Evolutionary conservation across 179 eudicot genomes (phyloP), one percentile per base, ranked within the genome.

Genomic region (Gypsophila paniculata): DNA sequence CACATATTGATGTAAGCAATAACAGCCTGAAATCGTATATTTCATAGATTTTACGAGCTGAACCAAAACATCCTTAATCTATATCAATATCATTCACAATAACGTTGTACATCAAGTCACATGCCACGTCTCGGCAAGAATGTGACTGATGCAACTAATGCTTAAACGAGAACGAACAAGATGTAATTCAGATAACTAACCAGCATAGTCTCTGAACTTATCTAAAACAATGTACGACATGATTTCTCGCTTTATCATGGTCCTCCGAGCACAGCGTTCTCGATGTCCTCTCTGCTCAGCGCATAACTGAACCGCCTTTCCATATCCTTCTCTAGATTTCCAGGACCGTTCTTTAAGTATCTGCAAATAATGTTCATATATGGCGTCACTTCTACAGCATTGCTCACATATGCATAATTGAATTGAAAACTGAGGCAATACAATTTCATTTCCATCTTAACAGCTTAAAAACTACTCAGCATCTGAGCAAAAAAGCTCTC

Each of bases 301-400:
- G 97, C 98, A 79, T 93, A 93, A 72, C 97, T 93, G 84, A 93
- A 93, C 85, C 98, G 80, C 73, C 98, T 89, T 69, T 93, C 98
- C 61, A 93, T 81, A 77, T 93, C 96, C 79, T 93, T 93, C 57
- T 93, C 98, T 18, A 93, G 85, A 72, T 85, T 86, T 36, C 93
- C 97, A 8, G 97, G 87, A 79, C 97, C 97, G 61, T 68, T 89
- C 88, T 88, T 93, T 74, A 84, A 68, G 71, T 93, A 93, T 83
- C 98, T 93, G 83, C 79, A 79, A 70, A n/a, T 13, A 53, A 29
- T 29, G 4, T 26, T 38, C 75, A 70, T 19, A 26, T 48, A 32
- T 10, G 13, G 18, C 63, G 52, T 70, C 14, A 73, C 18, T 68
- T 25, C 8, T 11, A 18, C 52, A 39, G 1, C 2, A 42, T 6